phyloP scores from a whole-genome alignment of 176 grass and related monocot species.

The Typha latifolia region DNA sequence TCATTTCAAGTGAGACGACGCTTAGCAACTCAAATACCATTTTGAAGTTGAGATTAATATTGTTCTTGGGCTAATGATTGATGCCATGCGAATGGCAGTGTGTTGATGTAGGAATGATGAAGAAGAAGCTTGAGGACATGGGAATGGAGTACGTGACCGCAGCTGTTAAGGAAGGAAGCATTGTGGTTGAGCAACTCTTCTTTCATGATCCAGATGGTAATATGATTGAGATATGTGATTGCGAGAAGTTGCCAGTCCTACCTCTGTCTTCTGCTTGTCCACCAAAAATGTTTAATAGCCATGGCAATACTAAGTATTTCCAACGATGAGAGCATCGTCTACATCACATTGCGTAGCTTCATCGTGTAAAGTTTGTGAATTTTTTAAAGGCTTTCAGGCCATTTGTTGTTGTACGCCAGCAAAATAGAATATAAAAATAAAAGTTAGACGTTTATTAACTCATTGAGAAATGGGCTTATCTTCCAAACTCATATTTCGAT shows the following conservation, averaged over 20 bases:
- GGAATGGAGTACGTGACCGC: slow-evolving; percentile 30
- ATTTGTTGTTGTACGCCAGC: too few relatives aligned
- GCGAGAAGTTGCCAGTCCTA: slow-evolving; percentile 52
- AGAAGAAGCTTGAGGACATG: slow-evolving; percentile 30
- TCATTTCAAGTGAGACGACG: slow-evolving; percentile 56
- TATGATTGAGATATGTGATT: slow-evolving; percentile 74
- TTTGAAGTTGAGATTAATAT: too few relatives aligned
- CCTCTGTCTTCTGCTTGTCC: slow-evolving; percentile 2
- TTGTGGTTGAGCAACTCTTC: slow-evolving; percentile 67
- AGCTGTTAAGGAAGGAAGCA: slow-evolving; percentile 31
- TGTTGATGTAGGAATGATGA: slow-evolving; percentile 28
- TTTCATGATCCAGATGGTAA: slow-evolving; percentile 78
- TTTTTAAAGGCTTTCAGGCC: too few relatives aligned
- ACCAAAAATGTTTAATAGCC: not conserved
- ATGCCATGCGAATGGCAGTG: slow-evolving; percentile 39
- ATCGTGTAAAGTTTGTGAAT: too few relatives aligned
- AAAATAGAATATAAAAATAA: too few relatives aligned
- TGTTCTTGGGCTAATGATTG: too few relatives aligned
- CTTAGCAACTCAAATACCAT: not conserved
- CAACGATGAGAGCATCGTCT: too few relatives aligned
- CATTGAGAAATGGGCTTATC: too few relatives aligned
- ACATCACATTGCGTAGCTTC: too few relatives aligned
- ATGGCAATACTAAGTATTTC: too few relatives aligned
- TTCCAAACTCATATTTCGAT: too few relatives aligned
- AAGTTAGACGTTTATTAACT: too few relatives aligned